Evolutionary conservation across 306 rosid species (phyloP), one percentile per base, ranked within the genome.

Genomic region (Castanea crenata): DNA sequence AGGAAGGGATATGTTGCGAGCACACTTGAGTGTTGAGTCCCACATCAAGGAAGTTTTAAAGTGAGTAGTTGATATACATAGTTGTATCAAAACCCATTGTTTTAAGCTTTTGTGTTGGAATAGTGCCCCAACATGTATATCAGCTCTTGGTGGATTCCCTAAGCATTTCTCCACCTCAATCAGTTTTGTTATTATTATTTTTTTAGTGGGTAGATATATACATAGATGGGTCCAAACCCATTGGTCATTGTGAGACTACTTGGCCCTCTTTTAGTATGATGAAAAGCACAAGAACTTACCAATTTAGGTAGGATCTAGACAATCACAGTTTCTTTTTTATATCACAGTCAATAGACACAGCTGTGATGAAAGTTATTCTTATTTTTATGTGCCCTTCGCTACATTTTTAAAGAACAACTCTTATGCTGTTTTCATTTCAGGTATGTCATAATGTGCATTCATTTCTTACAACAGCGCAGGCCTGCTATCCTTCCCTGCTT

Each of bases 381-480:
- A 5, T 49, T 79, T 41, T 32, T 29, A 15, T 70, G 41, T 68
- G 72, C 69, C 15, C 31, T 2, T 25, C 21, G 32, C 46, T 69
- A 14, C 57, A 11, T 31, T 51, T 75, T 81, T 83, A 41, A 41
- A 41, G 46, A 41, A 41, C 2, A 41, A 55, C 76, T 80, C 3
- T 25, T 81, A 38, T 68, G 56, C 55, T 35, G 44, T 76, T 80
- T 54, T 81, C 71, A 38, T 87, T 88, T 83, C 99, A 95, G 99
- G 92, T 95, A 95, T 83, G 99, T 95, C 74, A 82, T 95, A 86
- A 95, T 95, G 99, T 95, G 99, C 91, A 91, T 95, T 78, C 97
- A 95, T 82, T 95, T 86, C 81, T 83, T 95, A 79, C 99, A 95
- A 85, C 88, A 76, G 71, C 85, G 92, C 18, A 90, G 88, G 58